Percentiles rank a stretch among this genome's conserved stretches.
Evolutionary conservation across 2,329 filamentous ascomycete genomes (phyloP).

Genomic region (Aureobasidium leucospermi): DNA sequence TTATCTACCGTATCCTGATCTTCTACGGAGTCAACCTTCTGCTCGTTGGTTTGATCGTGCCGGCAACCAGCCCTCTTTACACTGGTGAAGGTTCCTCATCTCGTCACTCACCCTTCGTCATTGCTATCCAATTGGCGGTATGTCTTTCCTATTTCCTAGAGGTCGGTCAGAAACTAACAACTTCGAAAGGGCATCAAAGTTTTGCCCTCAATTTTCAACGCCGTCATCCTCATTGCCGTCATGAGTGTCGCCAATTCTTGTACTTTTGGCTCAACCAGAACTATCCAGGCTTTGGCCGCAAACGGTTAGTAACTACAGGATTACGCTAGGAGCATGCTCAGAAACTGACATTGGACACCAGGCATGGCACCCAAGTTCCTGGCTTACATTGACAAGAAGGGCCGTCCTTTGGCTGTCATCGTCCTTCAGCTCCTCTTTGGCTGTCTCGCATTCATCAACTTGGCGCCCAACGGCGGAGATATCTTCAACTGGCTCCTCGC

Average conservation of each 20-base stretch:
- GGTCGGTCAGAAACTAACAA: too few relatives aligned
- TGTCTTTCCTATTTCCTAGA: too few relatives aligned
- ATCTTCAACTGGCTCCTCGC: constrained; percentile 72
- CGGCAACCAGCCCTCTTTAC: constrained; percentile 20
- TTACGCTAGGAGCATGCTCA: not conserved
- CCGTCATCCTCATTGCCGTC: constrained; percentile 53
- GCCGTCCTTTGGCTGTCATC: constrained; percentile 70
- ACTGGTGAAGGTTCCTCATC: constrained; percentile 26
- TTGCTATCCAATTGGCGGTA: constrained; percentile 50
- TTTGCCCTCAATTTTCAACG: constrained; percentile 59
- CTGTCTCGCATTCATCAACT: constrained; percentile 61
- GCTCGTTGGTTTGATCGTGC: constrained; percentile 19
- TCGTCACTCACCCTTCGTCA: constrained; percentile 55
- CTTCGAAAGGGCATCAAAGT: constrained; percentile 40
- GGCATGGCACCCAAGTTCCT: constrained; percentile 72
- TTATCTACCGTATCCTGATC: constrained; percentile 19
- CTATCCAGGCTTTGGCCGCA: constrained; percentile 39
- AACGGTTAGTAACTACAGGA: constrained; percentile 40
- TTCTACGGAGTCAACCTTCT: constrained; percentile 20
- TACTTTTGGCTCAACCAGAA: constrained; percentile 50
- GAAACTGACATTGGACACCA: not conserved
- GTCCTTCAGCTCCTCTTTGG: constrained; percentile 57
- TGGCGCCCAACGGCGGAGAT: constrained; percentile 51
- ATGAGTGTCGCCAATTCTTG: constrained; percentile 50
- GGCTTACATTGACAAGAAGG: constrained; percentile 73